Conservation (phyloP, 768 basidiomycete species). For the Serendipita sp. region DNA sequence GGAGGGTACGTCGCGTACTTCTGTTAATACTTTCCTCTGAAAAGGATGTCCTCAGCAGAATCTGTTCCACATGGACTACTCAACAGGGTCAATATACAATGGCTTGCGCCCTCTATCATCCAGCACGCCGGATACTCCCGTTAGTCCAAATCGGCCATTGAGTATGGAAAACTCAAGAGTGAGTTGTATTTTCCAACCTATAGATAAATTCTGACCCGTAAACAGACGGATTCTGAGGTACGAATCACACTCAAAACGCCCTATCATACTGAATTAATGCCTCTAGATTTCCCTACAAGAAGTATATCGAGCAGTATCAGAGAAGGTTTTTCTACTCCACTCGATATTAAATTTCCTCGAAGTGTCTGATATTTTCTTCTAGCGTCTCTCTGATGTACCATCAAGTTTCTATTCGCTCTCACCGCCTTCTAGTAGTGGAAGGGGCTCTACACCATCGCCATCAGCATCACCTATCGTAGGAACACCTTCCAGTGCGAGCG, state of each 20-base stretch:
- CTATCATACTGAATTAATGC: neutral
- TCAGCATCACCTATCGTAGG: neutral
- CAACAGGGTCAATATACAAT: neutral
- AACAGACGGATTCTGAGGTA: neutral
- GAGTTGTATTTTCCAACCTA: neutral
- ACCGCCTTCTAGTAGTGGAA: neutral
- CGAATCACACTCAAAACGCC: neutral
- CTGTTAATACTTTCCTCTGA: neutral
- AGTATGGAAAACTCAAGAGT: neutral
- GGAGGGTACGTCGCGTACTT: conserved; percentile 1
- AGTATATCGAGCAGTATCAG: neutral
- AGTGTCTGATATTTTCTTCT: no score
- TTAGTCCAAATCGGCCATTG: neutral
- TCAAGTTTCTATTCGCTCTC: neutral
- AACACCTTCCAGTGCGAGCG: neutral
- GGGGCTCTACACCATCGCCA: neutral
- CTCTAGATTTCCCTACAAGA: conserved; percentile 1
- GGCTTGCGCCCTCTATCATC: neutral
- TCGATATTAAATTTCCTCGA: no score
- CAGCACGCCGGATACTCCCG: neutral
- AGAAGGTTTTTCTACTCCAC: neutral
- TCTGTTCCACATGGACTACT: conserved; percentile 4
- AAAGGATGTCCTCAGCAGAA: neutral
- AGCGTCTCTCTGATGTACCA: neutral
- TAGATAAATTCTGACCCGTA: neutral